phyloP scores from a whole-genome alignment of 495 filamentous ascomycete species.

The Choiromyces venosus region DNA sequence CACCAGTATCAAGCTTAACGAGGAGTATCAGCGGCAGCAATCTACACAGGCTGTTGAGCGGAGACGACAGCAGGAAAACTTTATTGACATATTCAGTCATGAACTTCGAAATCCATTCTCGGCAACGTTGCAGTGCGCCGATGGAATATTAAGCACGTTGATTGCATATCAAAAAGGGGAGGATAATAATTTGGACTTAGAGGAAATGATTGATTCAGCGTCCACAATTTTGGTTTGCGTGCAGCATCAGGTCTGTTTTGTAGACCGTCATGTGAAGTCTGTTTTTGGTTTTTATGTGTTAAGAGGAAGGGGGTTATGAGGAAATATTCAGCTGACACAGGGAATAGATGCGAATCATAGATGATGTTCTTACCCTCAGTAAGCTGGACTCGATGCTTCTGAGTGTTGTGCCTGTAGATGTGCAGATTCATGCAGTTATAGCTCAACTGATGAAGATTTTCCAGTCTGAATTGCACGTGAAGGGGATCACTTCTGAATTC shows the following conservation, averaged over 20 bases:
- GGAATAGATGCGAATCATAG: constrained; percentile 63
- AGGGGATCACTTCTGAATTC: constrained; percentile 22
- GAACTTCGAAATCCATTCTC: constrained; percentile 82
- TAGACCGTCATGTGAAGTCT: constrained; percentile 15
- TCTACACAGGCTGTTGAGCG: constrained; percentile 38
- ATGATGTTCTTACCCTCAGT: constrained; percentile 63
- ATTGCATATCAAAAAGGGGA: constrained; percentile 23
- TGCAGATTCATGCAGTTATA: constrained; percentile 64
- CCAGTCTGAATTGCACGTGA: constrained; percentile 33
- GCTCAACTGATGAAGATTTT: constrained; percentile 42
- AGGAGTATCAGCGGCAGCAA: constrained; percentile 39
- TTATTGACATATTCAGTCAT: constrained; percentile 85
- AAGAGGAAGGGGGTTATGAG: neutral
- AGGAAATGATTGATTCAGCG: constrained; percentile 61
- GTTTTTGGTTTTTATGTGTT: constrained; percentile 12
- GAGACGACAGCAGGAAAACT: constrained; percentile 64
- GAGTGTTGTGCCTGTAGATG: constrained; percentile 60
- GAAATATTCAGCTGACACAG: constrained; percentile 12
- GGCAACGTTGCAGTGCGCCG: constrained; percentile 75
- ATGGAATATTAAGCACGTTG: constrained; percentile 55
- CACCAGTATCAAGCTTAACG: constrained; percentile 54
- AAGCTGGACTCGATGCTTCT: constrained; percentile 77
- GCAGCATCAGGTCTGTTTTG: constrained; percentile 56
- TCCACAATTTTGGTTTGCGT: constrained; percentile 72
- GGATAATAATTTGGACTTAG: constrained; percentile 41